phyloP scores from a whole-genome alignment of 2,329 filamentous ascomycete genomes.

The Teratosphaeria pseudoeucalypti region DNA sequence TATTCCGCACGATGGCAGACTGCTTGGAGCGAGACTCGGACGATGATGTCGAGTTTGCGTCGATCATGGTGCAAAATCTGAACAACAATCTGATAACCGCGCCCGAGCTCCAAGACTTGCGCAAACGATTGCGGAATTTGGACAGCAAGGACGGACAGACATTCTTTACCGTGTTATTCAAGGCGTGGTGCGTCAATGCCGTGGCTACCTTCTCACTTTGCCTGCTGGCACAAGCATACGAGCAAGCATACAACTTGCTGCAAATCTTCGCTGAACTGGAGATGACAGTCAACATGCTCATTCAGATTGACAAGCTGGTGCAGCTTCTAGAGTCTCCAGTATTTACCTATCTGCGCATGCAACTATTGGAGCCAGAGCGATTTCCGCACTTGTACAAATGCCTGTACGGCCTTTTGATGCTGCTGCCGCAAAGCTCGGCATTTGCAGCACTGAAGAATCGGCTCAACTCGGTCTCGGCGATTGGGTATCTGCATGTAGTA shows the following conservation, averaged over 20 bases:
- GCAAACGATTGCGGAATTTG: conserved; percentile 79
- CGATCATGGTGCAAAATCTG: conserved; percentile 98
- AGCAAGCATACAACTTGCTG: conserved; percentile 90
- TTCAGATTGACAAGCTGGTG: conserved; percentile 96
- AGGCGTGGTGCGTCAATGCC: conserved; percentile 97
- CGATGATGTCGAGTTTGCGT: conserved; percentile 88
- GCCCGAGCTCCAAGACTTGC: conserved; percentile 80
- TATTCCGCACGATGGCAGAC: conserved; percentile 90
- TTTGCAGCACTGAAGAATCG: conserved; percentile 95
- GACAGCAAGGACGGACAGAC: conserved; percentile 90
- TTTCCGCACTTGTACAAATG: conserved; percentile 86
- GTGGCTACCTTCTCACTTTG: conserved; percentile 96
- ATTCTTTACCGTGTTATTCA: conserved; percentile 88
- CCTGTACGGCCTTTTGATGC: conserved; percentile 92
- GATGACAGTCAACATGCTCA: conserved; percentile 97
- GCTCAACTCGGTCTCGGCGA: conserved; percentile 91
- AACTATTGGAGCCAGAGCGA: conserved; percentile 88
- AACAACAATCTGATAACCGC: conserved; percentile 99
- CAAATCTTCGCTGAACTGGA: conserved; percentile 97
- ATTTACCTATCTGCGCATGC: conserved; percentile 92
- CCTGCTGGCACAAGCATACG: conserved; percentile 89
- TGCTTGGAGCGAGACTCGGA: conserved; percentile 88
- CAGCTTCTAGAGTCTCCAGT: conserved; percentile 94
- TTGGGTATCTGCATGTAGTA: conserved; percentile 82
- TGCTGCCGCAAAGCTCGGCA: conserved; percentile 93